These are phyloP conservation scores for Pseudomonodictys pantanalensis DNA, from an alignment of 495 filamentous ascomycete species.

Conservation along the genomic window DNA sequence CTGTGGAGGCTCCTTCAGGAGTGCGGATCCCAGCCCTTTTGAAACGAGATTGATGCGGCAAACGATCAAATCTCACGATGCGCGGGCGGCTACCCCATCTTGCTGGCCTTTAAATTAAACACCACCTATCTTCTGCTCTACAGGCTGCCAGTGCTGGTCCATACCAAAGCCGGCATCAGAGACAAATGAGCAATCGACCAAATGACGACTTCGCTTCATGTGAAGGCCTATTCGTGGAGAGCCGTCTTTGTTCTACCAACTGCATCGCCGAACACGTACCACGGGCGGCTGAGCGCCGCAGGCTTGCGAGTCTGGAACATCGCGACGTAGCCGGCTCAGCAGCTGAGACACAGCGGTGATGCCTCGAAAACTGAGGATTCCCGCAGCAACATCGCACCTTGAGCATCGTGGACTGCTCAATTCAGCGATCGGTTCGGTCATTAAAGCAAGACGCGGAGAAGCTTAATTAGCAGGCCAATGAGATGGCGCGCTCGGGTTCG, in stretches of 20 bases:
- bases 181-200: too few relatives aligned
- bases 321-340: background rate
- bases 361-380: too few relatives aligned
- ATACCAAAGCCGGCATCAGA: too few relatives aligned
- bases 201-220: too few relatives aligned
- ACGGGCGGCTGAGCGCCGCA: background rate
- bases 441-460: slow-evolving; percentile 17
- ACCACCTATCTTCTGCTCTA: background rate
- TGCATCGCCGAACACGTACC: background rate
- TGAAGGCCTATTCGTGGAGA: background rate
- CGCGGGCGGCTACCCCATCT: slow-evolving; percentile 12
- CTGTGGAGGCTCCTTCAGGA: background rate
- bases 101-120: slow-evolving; percentile 10
- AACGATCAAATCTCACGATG: slow-evolving; percentile 9
- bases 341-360: background rate
- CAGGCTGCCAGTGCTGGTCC: too few relatives aligned
- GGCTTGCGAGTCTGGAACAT: background rate
- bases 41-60: slow-evolving; percentile 16
- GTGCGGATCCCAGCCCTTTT: slow-evolving; percentile 10
- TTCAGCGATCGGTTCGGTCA: too few relatives aligned
- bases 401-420: too few relatives aligned
- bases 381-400: too few relatives aligned
- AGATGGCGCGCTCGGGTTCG: background rate
- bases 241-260: background rate
- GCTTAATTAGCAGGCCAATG: slow-evolving; percentile 24